phyloP scores from a whole-genome alignment of 768 basidiomycete species.

The Suillus alpinus region DNA sequence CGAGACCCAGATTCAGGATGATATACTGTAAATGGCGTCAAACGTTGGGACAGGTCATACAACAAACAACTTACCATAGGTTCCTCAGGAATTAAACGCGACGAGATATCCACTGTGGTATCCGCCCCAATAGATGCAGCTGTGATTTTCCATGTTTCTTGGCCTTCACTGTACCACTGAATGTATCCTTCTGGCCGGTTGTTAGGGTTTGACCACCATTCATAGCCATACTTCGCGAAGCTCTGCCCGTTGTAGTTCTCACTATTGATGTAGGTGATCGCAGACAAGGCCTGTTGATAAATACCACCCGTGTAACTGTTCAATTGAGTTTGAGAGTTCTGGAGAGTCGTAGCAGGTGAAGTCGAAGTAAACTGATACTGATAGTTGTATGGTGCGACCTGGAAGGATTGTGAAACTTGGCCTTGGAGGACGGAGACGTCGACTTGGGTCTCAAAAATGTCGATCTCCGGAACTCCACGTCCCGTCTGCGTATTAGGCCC shows the following conservation, averaged over 20 bases:
- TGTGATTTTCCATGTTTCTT: conserved; percentile 69
- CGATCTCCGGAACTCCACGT: conserved; percentile 89
- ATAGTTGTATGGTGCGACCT: conserved; percentile 77
- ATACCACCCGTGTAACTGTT: conserved; percentile 71
- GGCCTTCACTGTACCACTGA: conserved; percentile 74
- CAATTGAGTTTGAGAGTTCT: conserved; percentile 47
- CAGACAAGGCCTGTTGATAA: conserved; percentile 76
- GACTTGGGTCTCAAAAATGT: conserved; percentile 84
- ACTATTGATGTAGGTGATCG: conserved; percentile 52
- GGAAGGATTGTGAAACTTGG: conserved; percentile 78
- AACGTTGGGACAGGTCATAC: background rate
- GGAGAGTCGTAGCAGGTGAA: conserved; percentile 51
- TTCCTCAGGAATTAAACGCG: conserved; percentile 79
- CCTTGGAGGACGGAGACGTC: conserved; percentile 49
- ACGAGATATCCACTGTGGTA: conserved; percentile 49
- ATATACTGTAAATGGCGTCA: conserved; percentile 52
- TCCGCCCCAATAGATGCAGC: conserved; percentile 70
- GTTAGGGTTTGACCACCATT: conserved; percentile 77
- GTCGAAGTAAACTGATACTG: conserved; percentile 59
- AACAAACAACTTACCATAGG: conserved; percentile 70
- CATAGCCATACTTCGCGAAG: conserved; percentile 70
- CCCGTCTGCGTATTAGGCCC: conserved; percentile 66
- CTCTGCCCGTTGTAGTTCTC: conserved; percentile 52
- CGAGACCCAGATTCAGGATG: conserved; percentile 83
- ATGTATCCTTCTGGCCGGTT: conserved; percentile 70